These are phyloP conservation scores for Celoporthe dispersa DNA, from an alignment of 2,329 filamentous ascomycete species.

Conservation along the genomic window DNA sequence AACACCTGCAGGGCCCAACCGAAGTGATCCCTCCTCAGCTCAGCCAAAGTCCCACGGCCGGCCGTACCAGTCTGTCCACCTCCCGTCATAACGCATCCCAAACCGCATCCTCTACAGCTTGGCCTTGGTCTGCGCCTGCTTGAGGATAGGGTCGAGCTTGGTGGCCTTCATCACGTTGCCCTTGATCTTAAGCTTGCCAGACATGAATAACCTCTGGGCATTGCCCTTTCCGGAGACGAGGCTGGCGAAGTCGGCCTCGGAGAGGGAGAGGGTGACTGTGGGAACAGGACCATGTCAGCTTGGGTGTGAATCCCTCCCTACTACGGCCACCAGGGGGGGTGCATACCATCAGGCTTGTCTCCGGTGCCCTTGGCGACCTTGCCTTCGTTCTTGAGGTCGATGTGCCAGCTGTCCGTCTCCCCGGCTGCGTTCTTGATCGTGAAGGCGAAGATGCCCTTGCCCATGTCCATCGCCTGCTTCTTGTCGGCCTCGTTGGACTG, in stretches of 20 bases:
- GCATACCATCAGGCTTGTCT: constrained; percentile 80
- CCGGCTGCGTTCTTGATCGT: constrained; percentile 86
- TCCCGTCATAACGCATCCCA: constrained; percentile 28
- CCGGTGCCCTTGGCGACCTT: constrained; percentile 78
- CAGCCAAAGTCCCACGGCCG: constrained; percentile 14
- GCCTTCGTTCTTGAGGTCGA: constrained; percentile 92
- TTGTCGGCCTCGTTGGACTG: constrained; percentile 69
- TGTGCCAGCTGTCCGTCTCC: constrained; percentile 85
- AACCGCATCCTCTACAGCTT: constrained; percentile 67
- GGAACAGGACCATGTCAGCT: neutral
- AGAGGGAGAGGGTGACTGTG: constrained; percentile 81
- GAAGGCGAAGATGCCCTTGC: constrained; percentile 86
- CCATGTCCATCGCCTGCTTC: constrained; percentile 86
- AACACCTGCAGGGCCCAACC: neutral
- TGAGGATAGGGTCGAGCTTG: constrained; percentile 90
- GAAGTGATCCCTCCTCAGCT: neutral
- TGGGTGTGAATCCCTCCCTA: neutral
- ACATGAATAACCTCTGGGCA: constrained; percentile 95
- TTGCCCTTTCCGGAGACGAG: constrained; percentile 88
- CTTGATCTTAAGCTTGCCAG: constrained; percentile 97
- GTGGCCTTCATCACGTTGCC: constrained; percentile 99
- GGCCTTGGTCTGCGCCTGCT: constrained; percentile 82
- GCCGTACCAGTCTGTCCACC: constrained; percentile 28
- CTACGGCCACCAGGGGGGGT: neutral
- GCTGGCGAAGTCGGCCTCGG: constrained; percentile 84